These are phyloP conservation scores for Angophora floribunda DNA, from an alignment of 345 rosid genomes.

Conservation along the genomic window DNA sequence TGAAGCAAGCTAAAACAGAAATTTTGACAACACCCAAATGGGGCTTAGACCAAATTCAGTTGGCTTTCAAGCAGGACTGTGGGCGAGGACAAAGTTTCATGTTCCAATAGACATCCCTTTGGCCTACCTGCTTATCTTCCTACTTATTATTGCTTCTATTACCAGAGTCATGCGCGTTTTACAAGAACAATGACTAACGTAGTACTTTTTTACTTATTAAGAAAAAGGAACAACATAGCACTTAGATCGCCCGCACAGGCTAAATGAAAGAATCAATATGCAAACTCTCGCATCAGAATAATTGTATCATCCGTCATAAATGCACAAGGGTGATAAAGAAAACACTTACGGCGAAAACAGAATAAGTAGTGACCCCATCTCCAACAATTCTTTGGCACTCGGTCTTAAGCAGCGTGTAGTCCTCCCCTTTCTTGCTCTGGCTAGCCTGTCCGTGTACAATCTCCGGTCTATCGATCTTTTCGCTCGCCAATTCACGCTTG, in stretches of 20 bases:
- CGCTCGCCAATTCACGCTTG: slow-evolving; percentile 81
- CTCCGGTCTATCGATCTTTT: slow-evolving; percentile 75
- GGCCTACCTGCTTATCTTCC: not conserved
- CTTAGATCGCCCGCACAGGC: not conserved
- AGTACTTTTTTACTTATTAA: not conserved
- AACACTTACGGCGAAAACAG: slow-evolving; percentile 69
- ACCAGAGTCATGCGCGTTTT: not conserved
- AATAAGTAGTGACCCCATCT: slow-evolving; percentile 72
- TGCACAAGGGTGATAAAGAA: not conserved
- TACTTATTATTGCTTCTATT: not conserved
- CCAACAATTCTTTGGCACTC: slow-evolving; percentile 77
- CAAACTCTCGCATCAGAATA: not conserved
- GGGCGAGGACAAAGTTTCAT: not conserved
- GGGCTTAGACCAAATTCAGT: not conserved
- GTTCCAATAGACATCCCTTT: not conserved
- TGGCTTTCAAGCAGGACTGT: not conserved
- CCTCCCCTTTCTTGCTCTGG: slow-evolving; percentile 99
- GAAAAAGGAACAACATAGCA: not conserved
- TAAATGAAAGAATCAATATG: not conserved
- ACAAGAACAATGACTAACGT: not conserved
- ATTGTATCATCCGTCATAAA: not conserved
- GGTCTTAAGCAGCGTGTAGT: slow-evolving; percentile 61
- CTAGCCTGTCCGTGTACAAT: slow-evolving; percentile 68
- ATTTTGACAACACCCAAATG: not conserved
- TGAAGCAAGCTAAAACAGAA: not conserved